phyloP scores from a whole-genome alignment of 345 rosid genomes.

The Populus tremula region DNA sequence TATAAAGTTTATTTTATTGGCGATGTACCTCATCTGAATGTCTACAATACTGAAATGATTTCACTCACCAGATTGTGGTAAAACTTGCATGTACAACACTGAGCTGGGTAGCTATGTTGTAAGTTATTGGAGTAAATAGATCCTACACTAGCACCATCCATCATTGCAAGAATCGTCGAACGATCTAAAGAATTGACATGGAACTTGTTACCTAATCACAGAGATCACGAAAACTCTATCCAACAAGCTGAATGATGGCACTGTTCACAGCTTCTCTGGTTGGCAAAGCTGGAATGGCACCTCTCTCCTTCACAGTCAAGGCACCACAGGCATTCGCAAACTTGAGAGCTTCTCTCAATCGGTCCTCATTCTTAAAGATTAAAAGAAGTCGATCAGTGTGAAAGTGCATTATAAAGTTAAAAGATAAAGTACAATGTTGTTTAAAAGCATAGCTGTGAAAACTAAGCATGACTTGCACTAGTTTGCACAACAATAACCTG shows the following conservation, averaged over 20 bases:
- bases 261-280: slow-evolving; percentile 63
- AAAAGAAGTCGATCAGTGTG: slow-evolving; percentile 8
- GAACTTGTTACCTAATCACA: neutral
- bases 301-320: slow-evolving; percentile 81
- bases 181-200: slow-evolving; percentile 1
- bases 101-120: neutral
- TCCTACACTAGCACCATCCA: neutral
- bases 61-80: neutral
- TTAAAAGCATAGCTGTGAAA: neutral
- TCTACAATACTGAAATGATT: neutral
- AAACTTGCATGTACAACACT: neutral
- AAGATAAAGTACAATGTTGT: neutral
- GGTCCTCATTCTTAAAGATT: slow-evolving; percentile 55
- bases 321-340: slow-evolving; percentile 97
- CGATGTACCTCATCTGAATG: neutral
- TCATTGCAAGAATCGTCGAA: neutral
- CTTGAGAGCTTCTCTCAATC: slow-evolving; percentile 64
- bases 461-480: neutral
- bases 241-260: slow-evolving; percentile 43
- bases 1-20: neutral
- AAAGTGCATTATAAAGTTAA: neutral
- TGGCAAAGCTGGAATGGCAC: slow-evolving; percentile 92
- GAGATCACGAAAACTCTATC: slow-evolving; percentile 18
- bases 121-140: neutral
- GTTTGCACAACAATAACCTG: neutral